phyloP scores from a whole-genome alignment of 2,329 filamentous ascomycete genomes.

The Chalaropsis thielavioides region DNA sequence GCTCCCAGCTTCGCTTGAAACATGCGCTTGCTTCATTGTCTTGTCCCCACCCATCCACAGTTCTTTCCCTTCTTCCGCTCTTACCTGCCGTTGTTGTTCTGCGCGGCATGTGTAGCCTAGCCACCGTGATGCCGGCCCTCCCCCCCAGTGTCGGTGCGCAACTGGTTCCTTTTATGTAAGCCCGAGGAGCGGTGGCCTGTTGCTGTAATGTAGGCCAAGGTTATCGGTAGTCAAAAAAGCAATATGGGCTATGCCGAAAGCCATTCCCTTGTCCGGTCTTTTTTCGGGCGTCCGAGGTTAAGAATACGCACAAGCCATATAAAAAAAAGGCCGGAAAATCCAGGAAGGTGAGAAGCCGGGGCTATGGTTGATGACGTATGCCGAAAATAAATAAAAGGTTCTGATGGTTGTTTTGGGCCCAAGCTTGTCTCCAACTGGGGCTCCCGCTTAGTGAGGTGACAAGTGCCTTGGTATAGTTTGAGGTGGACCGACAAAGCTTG shows the following conservation, averaged over 20 bases:
- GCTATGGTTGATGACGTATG: background rate
- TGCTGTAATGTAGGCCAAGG: no score
- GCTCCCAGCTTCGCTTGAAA: background rate
- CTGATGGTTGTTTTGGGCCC: background rate
- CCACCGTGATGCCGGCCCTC: background rate
- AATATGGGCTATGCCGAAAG: background rate
- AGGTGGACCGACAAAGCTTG: background rate
- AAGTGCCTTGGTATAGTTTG: background rate
- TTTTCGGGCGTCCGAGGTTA: background rate
- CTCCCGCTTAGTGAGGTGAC: background rate
- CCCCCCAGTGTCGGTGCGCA: background rate
- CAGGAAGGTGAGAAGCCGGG: background rate
- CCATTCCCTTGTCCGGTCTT: background rate
- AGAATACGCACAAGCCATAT: background rate
- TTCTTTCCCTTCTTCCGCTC: background rate
- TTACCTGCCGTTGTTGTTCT: background rate
- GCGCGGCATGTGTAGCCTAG: background rate
- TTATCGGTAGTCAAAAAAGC: background rate
- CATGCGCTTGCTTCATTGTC: background rate
- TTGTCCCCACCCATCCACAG: background rate
- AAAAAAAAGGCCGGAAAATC: conserved; percentile 4
- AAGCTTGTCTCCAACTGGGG: conserved; percentile 1
- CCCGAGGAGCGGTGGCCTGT: no score
- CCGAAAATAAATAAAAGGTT: background rate
- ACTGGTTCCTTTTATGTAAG: background rate